Base-by-base conservation (phyloP, 78 protist species). In the Guillardia theta region DNA sequence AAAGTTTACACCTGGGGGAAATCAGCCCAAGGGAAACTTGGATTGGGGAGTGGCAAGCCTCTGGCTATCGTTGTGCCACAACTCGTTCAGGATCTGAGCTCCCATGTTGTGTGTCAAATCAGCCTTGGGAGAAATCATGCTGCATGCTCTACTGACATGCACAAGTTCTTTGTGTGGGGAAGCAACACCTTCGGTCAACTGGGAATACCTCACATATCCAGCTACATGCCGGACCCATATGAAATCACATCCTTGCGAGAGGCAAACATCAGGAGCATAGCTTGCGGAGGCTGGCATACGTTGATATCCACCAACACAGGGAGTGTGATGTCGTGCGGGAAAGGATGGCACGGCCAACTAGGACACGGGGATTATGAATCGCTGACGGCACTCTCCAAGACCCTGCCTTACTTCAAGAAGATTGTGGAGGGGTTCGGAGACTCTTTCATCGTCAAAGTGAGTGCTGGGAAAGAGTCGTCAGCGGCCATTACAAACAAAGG, bases 181-280 rank as follows among this genome's bases (percentile, higher is more conserved):
- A 37, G 45, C 48, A 78, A 78, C 90, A 78, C 90, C 90, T 78
- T 78, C 48, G 90, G 90, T 18, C 90, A 78, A 48, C 90, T 78
- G 43, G 90, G 90, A 22, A 21, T 78, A 27, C 90, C 90, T n/a
- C 10, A 45, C 90, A 12, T 18, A 22, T 18, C 21, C 45, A 78
- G 12, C 33, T 15, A 2, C 6, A 36, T 70, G 27, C n/a, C 15
- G 27, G 39, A 58, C 70, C 83, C 83, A 1, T 15, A 24, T 22
- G 83, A 70, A 24, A 33, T 70, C 41, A 33, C 21, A 15, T 1
- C 83, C 46, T 12, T 70, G 41, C 83, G 83, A 36, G 83, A 70
- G 41, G 83, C 83, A 12, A 24, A 33, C 41, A 70, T 70, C 41
- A 36, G 83, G 10, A 22, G 36, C 41, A 36, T 70, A 15, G 6